Percentiles rank a stretch among this genome's conserved stretches.
Evolutionary conservation across 331 rosid species (phyloP).

Genomic region (Pyrus hybrid): DNA sequence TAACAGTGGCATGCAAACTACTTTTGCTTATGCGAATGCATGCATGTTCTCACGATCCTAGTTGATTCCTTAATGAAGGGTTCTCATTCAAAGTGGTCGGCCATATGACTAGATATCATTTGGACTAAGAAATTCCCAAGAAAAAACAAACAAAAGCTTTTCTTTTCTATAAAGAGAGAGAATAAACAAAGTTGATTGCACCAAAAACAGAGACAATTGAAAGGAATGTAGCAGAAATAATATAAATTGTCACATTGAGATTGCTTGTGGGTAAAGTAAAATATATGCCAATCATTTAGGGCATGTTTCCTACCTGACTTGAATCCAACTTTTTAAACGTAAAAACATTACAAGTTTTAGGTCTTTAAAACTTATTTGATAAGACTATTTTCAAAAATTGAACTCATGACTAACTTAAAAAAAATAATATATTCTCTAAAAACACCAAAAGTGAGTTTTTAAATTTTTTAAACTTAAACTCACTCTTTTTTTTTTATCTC

Average conservation of each 20-base stretch:
- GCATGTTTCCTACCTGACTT: rapidly evolving
- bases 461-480: no score
- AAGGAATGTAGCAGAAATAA: background rate
- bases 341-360: no score
- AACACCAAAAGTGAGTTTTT: no score
- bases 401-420: no score
- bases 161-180: background rate
- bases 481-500: no score
- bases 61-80: background rate
- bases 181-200: background rate
- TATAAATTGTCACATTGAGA: background rate
- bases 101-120: background rate
- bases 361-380: no score
- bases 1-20: background rate
- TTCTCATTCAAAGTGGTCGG: background rate
- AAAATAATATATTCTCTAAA: no score
- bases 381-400: no score
- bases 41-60: background rate
- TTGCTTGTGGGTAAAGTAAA: background rate
- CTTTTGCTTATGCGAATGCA: background rate
- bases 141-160: background rate
- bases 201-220: background rate
- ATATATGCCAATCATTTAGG: background rate
- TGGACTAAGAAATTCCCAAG: background rate
- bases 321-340: rapidly evolving